Evolutionary conservation across 129 eudicot species (phyloP), one percentile per base, ranked within the genome.

Genomic region (Flaveria sonorensis): DNA sequence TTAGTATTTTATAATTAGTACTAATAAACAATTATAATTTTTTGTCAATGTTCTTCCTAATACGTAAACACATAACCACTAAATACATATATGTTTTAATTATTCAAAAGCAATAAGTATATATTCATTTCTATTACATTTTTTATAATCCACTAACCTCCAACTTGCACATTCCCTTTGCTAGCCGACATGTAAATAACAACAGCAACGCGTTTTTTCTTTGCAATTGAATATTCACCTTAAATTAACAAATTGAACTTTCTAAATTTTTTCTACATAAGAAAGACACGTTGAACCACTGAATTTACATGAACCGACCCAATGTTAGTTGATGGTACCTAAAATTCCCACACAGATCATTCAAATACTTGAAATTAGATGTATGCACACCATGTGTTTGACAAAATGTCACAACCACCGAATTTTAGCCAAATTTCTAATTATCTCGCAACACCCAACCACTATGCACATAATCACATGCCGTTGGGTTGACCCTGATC

Each of bases 141-240:
- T 19, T 70, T 71, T 71, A 59, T 50, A 21, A 70, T 45, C 70
- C 53, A 78, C 48, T 42, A 55, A 57, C 57, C 47, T 42, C 74
- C 77, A 71, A 79, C 21, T 23, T 52, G 83, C 69, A 80, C 73
- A 63, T 61, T 62, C 23, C 46, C 18, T 36, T 79, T 24, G 21
- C 46, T 53, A 50, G 73, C 73, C 79, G 83, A 65, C 83, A 72
- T 42, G 78, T 48, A 62, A 71, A 78, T 48, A 26, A 28, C 80
- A 30, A 64, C 23, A 30, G 19, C 26, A 26, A 79, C 68, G 16
- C 42, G 60, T 45, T 66, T 24, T 24, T 51, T 63, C 16, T 43
- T 21, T 36, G 24, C 20, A 39, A n/a, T 50, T 63, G 7, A 72
- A 71, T 43, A 62, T 23, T 36, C 68, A 72, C 9, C 78, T 72